These are phyloP conservation scores for Saitozyma sp. DNA, from an alignment of 768 basidiomycete genomes.

Conservation along the genomic window DNA sequence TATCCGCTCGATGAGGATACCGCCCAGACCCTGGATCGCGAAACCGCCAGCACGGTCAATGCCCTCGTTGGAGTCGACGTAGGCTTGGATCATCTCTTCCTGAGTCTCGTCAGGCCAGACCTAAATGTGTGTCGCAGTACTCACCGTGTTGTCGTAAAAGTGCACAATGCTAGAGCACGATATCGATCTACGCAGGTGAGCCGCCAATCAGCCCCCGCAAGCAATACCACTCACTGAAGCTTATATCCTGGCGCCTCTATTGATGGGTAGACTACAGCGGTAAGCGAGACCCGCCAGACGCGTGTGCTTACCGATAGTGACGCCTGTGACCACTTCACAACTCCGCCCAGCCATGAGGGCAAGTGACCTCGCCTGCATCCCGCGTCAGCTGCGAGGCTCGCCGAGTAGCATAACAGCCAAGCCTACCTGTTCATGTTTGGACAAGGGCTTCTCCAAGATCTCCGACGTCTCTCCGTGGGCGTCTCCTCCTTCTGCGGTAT, in stretches of 20 bases:
- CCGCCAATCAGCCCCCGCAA: background rate
- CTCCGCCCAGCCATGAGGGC: slow-evolving; percentile 78
- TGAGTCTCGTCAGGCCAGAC: slow-evolving; percentile 14
- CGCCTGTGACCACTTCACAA: slow-evolving; percentile 91
- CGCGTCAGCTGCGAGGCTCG: background rate
- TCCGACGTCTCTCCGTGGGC: slow-evolving; percentile 60
- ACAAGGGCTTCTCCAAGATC: slow-evolving; percentile 81
- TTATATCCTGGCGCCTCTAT: slow-evolving; percentile 52
- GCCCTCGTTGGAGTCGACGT: slow-evolving; percentile 82
- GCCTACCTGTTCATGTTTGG: slow-evolving; percentile 64
- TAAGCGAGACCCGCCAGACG: background rate
- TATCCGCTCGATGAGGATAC: slow-evolving; percentile 74
- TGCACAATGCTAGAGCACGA: slow-evolving; percentile 44
- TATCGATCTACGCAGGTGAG: slow-evolving; percentile 36
- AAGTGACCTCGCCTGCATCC: slow-evolving; percentile 73
- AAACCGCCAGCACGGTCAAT: slow-evolving; percentile 89
- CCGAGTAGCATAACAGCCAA: background rate
- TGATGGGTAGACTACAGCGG: slow-evolving; percentile 42
- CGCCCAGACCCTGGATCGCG: slow-evolving; percentile 85
- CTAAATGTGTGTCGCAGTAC: slow-evolving; percentile 1
- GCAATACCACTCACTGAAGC: slow-evolving; percentile 36
- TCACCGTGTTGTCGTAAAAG: slow-evolving; percentile 49
- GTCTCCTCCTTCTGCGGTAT: slow-evolving; percentile 24
- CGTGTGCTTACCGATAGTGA: slow-evolving; percentile 65
- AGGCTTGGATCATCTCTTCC: slow-evolving; percentile 64